phyloP scores from a whole-genome alignment of 148 eudicot species.

The Nepenthes gracilis region DNA sequence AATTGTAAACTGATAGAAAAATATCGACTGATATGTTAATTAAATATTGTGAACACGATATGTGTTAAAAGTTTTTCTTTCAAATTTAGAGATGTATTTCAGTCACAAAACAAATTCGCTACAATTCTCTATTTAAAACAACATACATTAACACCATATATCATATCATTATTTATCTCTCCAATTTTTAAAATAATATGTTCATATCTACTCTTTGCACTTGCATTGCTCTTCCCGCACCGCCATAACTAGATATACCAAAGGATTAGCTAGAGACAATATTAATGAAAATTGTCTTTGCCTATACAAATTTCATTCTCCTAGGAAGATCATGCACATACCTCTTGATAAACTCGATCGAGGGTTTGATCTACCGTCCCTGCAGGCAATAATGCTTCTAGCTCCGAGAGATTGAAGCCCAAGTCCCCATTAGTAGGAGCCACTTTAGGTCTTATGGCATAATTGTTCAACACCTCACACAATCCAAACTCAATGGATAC shows the following conservation, averaged over 20 bases:
- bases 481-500: slow-evolving; percentile 82
- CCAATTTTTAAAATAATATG: slow-evolving; percentile 53
- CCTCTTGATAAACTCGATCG: slow-evolving; percentile 60
- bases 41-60: slow-evolving; percentile 1
- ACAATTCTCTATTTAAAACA: no score
- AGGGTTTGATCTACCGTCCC: slow-evolving; percentile 57
- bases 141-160: no score
- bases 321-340: slow-evolving; percentile 4
- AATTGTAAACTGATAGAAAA: no score
- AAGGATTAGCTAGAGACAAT: slow-evolving; percentile 4
- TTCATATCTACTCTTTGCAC: slow-evolving; percentile 55
- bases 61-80: slow-evolving; percentile 28
- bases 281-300: slow-evolving; percentile 1
- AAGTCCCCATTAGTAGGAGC: slow-evolving; percentile 80
- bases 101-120: no score
- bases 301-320: neutral
- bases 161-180: slow-evolving; percentile 8
- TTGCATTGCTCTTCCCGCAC: slow-evolving; percentile 63
- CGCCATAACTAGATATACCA: slow-evolving; percentile 43
- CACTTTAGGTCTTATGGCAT: slow-evolving; percentile 46
- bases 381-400: slow-evolving; percentile 62
- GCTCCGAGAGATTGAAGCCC: slow-evolving; percentile 41
- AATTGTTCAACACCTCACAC: slow-evolving; percentile 70
- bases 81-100: no score
- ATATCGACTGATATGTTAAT: no score